Evolutionary conservation across 306 rosid species (phyloP).

Genomic region (Abrus precatorius): DNA sequence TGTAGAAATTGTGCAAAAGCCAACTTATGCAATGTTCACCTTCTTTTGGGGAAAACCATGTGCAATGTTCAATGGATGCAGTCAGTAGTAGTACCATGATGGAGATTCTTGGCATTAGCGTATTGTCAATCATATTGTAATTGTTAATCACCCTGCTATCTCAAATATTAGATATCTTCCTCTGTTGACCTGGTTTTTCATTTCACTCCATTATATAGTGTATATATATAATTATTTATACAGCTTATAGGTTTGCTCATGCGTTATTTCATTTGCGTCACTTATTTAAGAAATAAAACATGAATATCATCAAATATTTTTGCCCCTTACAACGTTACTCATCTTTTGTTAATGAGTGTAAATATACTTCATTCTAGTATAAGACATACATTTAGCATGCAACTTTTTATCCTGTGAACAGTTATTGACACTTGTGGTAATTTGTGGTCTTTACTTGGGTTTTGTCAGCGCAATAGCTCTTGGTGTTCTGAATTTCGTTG

Average conservation of each 20-base stretch:
- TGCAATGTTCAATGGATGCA: not conserved
- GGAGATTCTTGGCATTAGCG: constrained; percentile 5
- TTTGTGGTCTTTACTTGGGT: constrained; percentile 20
- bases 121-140: constrained; percentile 32
- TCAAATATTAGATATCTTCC: constrained; percentile 19
- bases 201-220: not conserved
- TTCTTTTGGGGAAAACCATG: not conserved
- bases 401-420: constrained; percentile 18
- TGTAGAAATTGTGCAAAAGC: not conserved
- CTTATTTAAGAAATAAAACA: constrained; percentile 27
- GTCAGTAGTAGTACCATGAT: constrained; percentile 20
- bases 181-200: constrained; percentile 13
- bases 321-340: constrained; percentile 21
- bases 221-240: not conserved
- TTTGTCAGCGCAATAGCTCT: constrained; percentile 76
- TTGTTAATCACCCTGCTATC: not conserved
- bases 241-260: not conserved
- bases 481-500: constrained; percentile 87
- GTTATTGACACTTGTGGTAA: constrained; percentile 27
- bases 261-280: not conserved
- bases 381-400: constrained; percentile 27
- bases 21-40: constrained; percentile 24
- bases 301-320: not conserved
- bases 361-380: constrained; percentile 27
- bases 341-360: constrained; percentile 1